Conservation (phyloP, 148 eudicot species). For the Heliamphora exappendiculata region DNA sequence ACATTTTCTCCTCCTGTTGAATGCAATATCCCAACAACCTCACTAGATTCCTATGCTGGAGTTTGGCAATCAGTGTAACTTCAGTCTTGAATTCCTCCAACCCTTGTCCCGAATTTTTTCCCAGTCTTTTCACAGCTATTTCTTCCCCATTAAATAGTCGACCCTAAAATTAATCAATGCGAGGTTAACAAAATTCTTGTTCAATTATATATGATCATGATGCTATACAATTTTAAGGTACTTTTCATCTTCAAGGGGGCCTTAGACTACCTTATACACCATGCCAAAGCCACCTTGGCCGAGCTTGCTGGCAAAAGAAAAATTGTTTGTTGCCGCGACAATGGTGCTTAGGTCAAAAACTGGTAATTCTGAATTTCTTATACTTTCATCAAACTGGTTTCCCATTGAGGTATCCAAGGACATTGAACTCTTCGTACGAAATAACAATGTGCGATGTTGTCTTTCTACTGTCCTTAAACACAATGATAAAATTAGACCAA, state of each 20-base stretch:
- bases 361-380: slow-evolving; percentile 18
- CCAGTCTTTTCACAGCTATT: slow-evolving; percentile 46
- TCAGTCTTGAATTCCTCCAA: slow-evolving; percentile 53
- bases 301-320: slow-evolving; percentile 13
- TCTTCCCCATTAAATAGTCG: slow-evolving; percentile 27
- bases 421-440: neutral
- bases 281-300: slow-evolving; percentile 30
- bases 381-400: slow-evolving; percentile 23
- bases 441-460: slow-evolving; percentile 13
- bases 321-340: slow-evolving; percentile 19
- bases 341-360: slow-evolving; percentile 16
- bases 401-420: slow-evolving; percentile 1
- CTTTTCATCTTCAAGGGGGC: slow-evolving; percentile 2
- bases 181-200: neutral
- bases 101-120: no score
- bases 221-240: neutral
- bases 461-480: slow-evolving; percentile 15
- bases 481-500: neutral
- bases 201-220: no score
- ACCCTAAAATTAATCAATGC: slow-evolving; percentile 20
- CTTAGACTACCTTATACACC: slow-evolving; percentile 29
- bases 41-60: no score
- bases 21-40: slow-evolving; percentile 48
- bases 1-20: slow-evolving; percentile 41
- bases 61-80: slow-evolving; percentile 46